Evolutionary conservation across 768 basidiomycete genomes (phyloP).

Genomic region (Erythrobasidium yunnanense): DNA sequence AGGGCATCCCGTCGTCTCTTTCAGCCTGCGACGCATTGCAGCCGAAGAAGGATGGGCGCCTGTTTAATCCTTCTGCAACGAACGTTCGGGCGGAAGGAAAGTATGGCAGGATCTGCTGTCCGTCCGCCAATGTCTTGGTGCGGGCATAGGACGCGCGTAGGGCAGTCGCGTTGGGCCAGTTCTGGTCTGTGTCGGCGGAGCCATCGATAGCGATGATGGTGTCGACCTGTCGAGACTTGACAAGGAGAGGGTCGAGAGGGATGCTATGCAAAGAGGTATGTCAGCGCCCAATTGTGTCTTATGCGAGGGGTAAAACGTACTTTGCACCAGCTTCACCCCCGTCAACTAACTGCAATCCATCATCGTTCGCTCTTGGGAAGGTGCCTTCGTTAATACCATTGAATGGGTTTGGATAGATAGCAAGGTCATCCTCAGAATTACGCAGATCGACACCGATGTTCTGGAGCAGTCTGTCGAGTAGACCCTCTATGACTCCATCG

Average conservation of each 20-base stretch:
- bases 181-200: constrained; percentile 45
- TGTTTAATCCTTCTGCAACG: constrained; percentile 53
- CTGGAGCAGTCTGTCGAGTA: constrained; percentile 36
- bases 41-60: constrained; percentile 67
- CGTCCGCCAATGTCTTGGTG: not conserved
- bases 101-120: constrained; percentile 28
- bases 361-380: constrained; percentile 51
- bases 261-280: constrained; percentile 38
- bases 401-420: constrained; percentile 42
- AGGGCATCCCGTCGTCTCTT: constrained; percentile 20
- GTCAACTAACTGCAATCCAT: constrained; percentile 57
- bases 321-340: constrained; percentile 62
- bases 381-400: constrained; percentile 46
- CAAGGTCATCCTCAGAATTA: constrained; percentile 39
- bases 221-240: constrained; percentile 59
- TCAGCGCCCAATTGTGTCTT: not conserved
- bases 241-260: constrained; percentile 60
- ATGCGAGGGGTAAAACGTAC: not conserved
- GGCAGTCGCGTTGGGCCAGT: constrained; percentile 58
- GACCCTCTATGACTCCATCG: constrained; percentile 35
- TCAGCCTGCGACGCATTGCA: constrained; percentile 49
- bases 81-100: constrained; percentile 46
- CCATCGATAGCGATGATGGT: constrained; percentile 66
- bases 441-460: constrained; percentile 33
- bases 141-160: constrained; percentile 23